phyloP scores from a whole-genome alignment of 257 asterid genomes.

The Penstemon davidsonii region DNA sequence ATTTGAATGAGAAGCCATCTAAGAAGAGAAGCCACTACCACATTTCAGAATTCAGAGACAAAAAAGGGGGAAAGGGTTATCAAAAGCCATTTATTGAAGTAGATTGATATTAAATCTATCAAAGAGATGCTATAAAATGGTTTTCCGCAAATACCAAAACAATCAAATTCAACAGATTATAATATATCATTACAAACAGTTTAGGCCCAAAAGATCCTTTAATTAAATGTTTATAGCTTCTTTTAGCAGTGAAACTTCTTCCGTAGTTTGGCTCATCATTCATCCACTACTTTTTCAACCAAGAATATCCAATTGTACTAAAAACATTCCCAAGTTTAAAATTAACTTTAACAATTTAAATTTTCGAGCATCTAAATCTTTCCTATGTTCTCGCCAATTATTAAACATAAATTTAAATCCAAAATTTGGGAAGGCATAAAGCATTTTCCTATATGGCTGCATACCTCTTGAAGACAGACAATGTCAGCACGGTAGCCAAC shows the following conservation, averaged over 20 bases:
- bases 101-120: slow-evolving; percentile 2
- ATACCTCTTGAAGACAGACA: slow-evolving; percentile 98
- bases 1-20: slow-evolving; percentile 1
- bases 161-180: slow-evolving; percentile 12
- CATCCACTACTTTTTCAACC: slow-evolving; percentile 4
- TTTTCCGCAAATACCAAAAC: slow-evolving; percentile 7
- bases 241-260: slow-evolving; percentile 2
- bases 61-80: background rate
- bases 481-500: slow-evolving; percentile 90
- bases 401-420: slow-evolving; percentile 11
- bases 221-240: background rate
- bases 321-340: background rate
- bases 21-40: background rate
- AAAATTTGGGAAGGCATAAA: slow-evolving; percentile 16
- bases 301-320: background rate
- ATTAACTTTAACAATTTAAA: no score
- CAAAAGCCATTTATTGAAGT: background rate
- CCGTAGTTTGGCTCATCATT: background rate
- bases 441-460: slow-evolving; percentile 14
- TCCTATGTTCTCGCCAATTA: slow-evolving; percentile 12
- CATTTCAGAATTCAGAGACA: background rate
- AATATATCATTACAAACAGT: background rate
- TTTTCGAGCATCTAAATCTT: background rate
- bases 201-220: background rate
- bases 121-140: slow-evolving; percentile 17